These are phyloP conservation scores for Sporisorium iseilematis-ciliati DNA, from an alignment of 1,284 basidiomycete species.

Conservation along the genomic window DNA sequence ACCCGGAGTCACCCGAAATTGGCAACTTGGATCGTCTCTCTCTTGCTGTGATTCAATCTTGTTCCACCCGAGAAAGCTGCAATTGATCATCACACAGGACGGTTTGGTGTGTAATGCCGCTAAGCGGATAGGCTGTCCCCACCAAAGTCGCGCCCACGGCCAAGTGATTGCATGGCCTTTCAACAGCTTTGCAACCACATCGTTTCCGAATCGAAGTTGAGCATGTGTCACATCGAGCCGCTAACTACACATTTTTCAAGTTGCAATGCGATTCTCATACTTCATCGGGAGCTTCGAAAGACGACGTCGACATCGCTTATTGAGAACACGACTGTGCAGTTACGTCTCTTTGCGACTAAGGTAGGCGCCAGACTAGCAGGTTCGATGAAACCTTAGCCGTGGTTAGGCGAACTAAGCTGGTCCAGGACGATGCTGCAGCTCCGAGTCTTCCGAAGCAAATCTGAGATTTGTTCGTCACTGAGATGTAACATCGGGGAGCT, in stretches of 20 bases:
- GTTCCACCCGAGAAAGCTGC: slow-evolving; percentile 1
- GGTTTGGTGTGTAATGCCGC: background rate
- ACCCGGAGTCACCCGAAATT: slow-evolving; percentile 30
- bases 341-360: no score
- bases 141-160: background rate
- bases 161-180: background rate
- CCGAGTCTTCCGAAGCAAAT: slow-evolving; percentile 3
- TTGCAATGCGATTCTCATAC: background rate
- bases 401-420: background rate
- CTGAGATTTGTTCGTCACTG: background rate
- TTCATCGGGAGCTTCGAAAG: background rate
- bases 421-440: background rate
- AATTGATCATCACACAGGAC: slow-evolving; percentile 3
- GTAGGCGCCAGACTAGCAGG: background rate
- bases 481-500: background rate
- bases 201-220: background rate
- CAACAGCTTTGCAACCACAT: slow-evolving; percentile 6
- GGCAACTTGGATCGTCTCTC: background rate
- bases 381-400: background rate
- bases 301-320: background rate
- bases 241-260: background rate
- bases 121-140: background rate
- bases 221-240: background rate
- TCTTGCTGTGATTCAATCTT: background rate
- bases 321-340: background rate